Base-by-base conservation (phyloP, 768 basidiomycete genomes). In the Phaeotremella skinneri region DNA sequence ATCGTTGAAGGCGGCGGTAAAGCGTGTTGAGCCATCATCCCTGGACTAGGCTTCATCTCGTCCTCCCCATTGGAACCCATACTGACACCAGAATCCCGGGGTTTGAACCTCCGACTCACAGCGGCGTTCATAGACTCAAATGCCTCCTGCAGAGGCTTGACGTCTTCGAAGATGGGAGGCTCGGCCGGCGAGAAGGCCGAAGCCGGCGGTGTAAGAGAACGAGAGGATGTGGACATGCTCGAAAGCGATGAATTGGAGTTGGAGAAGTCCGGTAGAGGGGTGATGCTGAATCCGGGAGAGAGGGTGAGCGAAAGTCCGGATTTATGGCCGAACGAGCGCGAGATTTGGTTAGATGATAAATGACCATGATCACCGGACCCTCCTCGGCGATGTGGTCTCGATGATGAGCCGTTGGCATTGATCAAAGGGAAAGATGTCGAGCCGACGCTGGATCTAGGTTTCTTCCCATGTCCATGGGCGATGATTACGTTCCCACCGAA, bases 131-230 rank as follows among this genome's bases (percentile, higher is more conserved):
- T 49, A 55, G 60, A 56, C 31, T 73, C 73, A 50, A 75, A 75
- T 0, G 66, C 73, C 34, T 73, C 72, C 31, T 72, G 68, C 11
- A 75, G 58, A 21, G 75, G 75, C 51, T 74, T 75, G 47, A 75
- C 70, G 48, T 75, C 70, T 37, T 74, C 75, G 49, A 76, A 76
- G 21, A 73, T 65, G 7, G 70, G 75, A 34, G 70, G 69, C 58
- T 67, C 69, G 32, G 63, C 62, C 25, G 72, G 69, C 20, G 65
- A 70, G 45, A 74, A 69, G 4, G 66, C 59, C 3, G 69, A 65
- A 41, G 66, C 54, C 25, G 69, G 69, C 17, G 71, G 65, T n/a
- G 67, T 72, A 20, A 68, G 50, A 23, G 63, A 64, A 9, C 43
- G 13, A n/a, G 42, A 55, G 2, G 60, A 49, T 2, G 66, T 69